Evolutionary conservation across 2,329 filamentous ascomycete species (phyloP).

Genomic region (Akanthomyces uredinophilus): DNA sequence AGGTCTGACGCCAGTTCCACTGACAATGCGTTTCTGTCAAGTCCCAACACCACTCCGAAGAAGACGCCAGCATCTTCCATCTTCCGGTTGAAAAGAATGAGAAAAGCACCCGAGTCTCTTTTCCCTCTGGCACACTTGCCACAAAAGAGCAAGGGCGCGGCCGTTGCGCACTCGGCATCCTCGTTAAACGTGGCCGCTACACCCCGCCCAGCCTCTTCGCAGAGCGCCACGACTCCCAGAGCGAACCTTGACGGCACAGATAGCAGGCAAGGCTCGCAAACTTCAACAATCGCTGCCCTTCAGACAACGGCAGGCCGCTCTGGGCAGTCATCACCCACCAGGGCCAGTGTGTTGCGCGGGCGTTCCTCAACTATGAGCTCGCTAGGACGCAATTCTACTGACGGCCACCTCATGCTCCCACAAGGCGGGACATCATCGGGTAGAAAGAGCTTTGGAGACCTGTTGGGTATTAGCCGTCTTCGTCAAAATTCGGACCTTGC

Average conservation of each 20-base stretch:
- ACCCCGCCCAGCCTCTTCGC: constrained; percentile 32
- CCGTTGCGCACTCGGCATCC: constrained; percentile 34
- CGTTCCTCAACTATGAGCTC: constrained; percentile 91
- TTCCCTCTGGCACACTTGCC: constrained; percentile 87
- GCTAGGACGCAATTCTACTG: constrained; percentile 64
- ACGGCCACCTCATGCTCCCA: constrained; percentile 62
- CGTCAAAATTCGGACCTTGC: constrained; percentile 75
- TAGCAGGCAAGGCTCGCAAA: constrained; percentile 21
- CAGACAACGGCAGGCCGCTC: constrained; percentile 41
- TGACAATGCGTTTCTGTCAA: constrained; percentile 55
- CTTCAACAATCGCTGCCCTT: constrained; percentile 45
- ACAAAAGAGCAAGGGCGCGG: constrained; percentile 53
- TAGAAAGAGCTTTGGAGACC: constrained; percentile 85
- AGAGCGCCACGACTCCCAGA: constrained; percentile 25
- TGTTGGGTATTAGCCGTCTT: constrained; percentile 73
- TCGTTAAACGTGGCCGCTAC: constrained; percentile 34
- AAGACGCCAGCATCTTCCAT: constrained; percentile 64
- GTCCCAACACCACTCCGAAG: constrained; percentile 56
- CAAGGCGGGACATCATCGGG: constrained; percentile 78
- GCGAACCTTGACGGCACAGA: constrained; percentile 26
- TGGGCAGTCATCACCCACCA: constrained; percentile 64
- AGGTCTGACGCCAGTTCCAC: constrained; percentile 79
- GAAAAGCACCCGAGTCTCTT: constrained; percentile 67
- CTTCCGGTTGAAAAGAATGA: constrained; percentile 74
- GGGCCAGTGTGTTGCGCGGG: constrained; percentile 58